Evolutionary conservation across 1,284 basidiomycete species (phyloP), one percentile per base, ranked within the genome.

Genomic region (Fistulinella staudtii): DNA sequence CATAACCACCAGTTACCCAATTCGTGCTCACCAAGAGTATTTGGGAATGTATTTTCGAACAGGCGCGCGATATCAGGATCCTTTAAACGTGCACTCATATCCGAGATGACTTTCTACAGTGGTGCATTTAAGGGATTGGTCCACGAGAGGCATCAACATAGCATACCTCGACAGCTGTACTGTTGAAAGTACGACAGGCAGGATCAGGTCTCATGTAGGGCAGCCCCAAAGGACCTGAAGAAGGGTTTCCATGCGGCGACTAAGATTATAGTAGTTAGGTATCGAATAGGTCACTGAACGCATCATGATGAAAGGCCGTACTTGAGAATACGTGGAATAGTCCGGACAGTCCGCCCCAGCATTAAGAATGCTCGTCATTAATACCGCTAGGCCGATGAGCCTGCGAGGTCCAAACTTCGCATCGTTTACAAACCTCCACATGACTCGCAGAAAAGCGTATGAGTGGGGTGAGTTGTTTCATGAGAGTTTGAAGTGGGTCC

Each of bases 41-140:
- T 85, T 2, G 85, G 84, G 56, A 86, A 86, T 0, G 85, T 80
- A 48, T 88, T 88, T 61, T 86, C 85, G 51, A 88, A 88, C 23
- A 88, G 57, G 44, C 82, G 73, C 15, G 85, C 85, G 43, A 88
- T 53, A 54, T 88, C 85, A 1, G 85, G 82, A 57, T 88, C 82
- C 58, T 79, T 85, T 33, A 88, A 64, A 37, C 80, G 72, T 18
- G 68, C 62, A 36, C 77, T 86, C 82, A 88, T 83, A 55, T 87
- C 80, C 22, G 52, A 55, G 34, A 86, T 81, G 13, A 86, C 82
- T 70, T 76, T 73, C 82, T 85, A 39, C 22, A 22, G 9, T 30
- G 29, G 29, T 15, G 14, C 20, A 23, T 35, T 30, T 52, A 11
- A 43, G 20, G 34, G 14, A 7, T 34, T 7, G 17, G 38, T 17